Evolutionary conservation across 768 basidiomycete species (phyloP).

Genomic region (Lentinula sp.): DNA sequence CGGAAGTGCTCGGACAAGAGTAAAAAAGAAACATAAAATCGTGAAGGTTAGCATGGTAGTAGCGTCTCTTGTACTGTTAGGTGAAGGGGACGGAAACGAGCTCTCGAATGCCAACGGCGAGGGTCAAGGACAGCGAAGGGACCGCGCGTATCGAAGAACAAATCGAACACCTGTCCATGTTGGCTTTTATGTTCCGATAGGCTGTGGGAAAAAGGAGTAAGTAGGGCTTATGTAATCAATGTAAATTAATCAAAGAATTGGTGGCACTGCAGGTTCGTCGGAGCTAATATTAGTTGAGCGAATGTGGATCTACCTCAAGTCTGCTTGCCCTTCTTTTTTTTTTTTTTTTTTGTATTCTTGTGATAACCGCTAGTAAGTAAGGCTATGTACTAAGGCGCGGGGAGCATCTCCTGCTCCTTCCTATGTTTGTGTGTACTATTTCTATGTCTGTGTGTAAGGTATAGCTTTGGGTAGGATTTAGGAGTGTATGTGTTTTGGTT

Average conservation of each 20-base stretch:
- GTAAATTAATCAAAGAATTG: background rate
- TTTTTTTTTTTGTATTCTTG: too few relatives aligned
- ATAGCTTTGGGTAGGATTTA: too few relatives aligned
- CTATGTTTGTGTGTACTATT: too few relatives aligned
- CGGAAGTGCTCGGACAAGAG: slow-evolving; percentile 16
- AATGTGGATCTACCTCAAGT: too few relatives aligned
- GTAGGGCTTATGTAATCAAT: background rate
- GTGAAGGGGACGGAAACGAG: background rate
- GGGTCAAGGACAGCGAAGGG: slow-evolving; percentile 6
- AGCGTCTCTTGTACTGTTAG: background rate
- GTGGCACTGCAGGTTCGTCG: background rate
- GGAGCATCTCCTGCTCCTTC: too few relatives aligned
- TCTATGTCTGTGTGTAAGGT: too few relatives aligned
- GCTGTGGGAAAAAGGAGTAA: background rate
- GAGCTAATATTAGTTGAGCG: too few relatives aligned
- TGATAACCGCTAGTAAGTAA: too few relatives aligned
- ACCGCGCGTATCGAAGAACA: background rate
- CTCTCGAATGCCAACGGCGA: background rate
- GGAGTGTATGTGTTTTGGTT: too few relatives aligned
- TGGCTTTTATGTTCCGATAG: background rate
- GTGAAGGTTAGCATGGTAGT: slow-evolving; percentile 13
- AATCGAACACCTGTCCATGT: slow-evolving; percentile 11
- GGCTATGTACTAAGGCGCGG: too few relatives aligned
- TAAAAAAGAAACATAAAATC: slow-evolving; percentile 14
- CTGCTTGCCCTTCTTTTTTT: too few relatives aligned